Conservation (phyloP, 495 filamentous ascomycete species). For the Penicillium crystallinum region DNA sequence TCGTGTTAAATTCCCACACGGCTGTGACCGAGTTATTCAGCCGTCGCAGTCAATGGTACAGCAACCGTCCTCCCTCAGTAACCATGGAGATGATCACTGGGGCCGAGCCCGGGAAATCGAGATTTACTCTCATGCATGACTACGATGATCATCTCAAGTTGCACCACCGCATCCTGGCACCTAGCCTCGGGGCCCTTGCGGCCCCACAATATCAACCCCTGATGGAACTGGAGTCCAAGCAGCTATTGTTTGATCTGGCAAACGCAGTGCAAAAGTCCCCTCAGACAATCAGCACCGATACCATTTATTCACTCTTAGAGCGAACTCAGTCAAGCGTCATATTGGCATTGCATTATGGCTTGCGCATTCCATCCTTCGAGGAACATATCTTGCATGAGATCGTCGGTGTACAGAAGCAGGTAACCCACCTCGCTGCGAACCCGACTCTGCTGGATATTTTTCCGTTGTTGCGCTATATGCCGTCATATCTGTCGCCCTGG, state of each 20-base stretch:
- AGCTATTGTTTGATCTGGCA: constrained; percentile 22
- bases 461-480: constrained; percentile 29
- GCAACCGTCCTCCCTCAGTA: constrained; percentile 27
- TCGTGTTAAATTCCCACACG: constrained; percentile 24
- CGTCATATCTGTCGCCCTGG: constrained; percentile 29
- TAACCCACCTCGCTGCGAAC: constrained; percentile 26
- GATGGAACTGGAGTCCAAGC: constrained; percentile 27
- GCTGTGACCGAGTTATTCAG: constrained; percentile 31
- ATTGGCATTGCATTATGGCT: constrained; percentile 29
- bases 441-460: constrained; percentile 29
- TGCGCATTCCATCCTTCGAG: constrained; percentile 25
- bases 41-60: constrained; percentile 32
- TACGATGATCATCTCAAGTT: constrained; percentile 27
- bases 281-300: constrained; percentile 12
- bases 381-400: constrained; percentile 26
- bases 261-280: not conserved
- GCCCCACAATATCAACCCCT: constrained; percentile 21
- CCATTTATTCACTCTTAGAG: constrained; percentile 22
- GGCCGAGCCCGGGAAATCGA: constrained; percentile 17
- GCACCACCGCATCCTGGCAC: constrained; percentile 26
- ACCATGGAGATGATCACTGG: constrained; percentile 33
- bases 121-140: constrained; percentile 30
- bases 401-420: constrained; percentile 16
- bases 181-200: constrained; percentile 18
- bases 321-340: constrained; percentile 30